Evolutionary conservation across 768 basidiomycete species (phyloP).

Genomic region (Filobasidium floriforme): DNA sequence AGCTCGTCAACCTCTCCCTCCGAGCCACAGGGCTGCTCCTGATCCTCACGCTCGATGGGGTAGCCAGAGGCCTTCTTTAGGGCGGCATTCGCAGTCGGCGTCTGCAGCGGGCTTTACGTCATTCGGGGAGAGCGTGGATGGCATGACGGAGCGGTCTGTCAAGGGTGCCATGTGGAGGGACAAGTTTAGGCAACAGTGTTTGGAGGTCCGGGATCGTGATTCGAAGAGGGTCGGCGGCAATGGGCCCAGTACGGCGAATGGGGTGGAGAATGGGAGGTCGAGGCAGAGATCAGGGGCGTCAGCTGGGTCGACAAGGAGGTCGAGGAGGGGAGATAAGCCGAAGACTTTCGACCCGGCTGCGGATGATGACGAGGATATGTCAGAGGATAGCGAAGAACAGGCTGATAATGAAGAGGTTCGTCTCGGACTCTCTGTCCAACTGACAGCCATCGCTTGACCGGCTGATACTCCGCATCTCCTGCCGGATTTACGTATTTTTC

Average conservation of each 20-base stretch:
- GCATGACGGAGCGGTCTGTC: constrained; percentile 25
- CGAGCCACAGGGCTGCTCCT: too few relatives aligned
- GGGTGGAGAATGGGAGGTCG: not conserved
- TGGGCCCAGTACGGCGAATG: not conserved
- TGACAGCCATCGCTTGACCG: not conserved
- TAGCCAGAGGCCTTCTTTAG: too few relatives aligned
- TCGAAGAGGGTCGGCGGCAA: not conserved
- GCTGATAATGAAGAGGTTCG: constrained; percentile 23
- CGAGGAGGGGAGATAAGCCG: not conserved
- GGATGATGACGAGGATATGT: not conserved
- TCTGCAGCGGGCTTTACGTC: not conserved
- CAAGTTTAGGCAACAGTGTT: constrained; percentile 17
- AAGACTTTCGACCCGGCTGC: not conserved
- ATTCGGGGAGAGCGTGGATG: constrained; percentile 32
- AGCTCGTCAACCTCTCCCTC: too few relatives aligned
- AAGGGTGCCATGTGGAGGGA: constrained; percentile 22
- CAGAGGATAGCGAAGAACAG: constrained; percentile 9
- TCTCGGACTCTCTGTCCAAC: not conserved
- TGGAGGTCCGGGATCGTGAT: not conserved
- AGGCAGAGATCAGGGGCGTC: not conserved
- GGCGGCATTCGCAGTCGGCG: too few relatives aligned
- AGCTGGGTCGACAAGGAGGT: not conserved
- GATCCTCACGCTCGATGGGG: too few relatives aligned
- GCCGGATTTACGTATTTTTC: not conserved
- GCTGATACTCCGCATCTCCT: not conserved